Conservation (phyloP, 106 monocot species). For the Apostasia ramifera region DNA sequence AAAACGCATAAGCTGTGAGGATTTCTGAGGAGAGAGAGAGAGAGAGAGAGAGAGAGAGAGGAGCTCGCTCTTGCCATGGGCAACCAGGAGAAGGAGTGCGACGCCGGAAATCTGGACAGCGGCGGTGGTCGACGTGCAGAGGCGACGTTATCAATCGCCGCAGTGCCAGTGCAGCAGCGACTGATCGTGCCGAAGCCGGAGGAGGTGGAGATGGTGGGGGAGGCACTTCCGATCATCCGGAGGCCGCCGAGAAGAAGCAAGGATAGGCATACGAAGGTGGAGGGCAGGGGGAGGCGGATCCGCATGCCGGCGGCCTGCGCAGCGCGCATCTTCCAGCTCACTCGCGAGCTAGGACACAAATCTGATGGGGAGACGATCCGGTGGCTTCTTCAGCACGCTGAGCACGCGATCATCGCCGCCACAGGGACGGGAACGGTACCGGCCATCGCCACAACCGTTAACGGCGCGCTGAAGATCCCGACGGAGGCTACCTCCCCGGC, state of each 20-base stretch:
- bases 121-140: neutral
- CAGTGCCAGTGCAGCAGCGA: slow-evolving; percentile 3
- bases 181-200: slow-evolving; percentile 24
- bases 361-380: slow-evolving; percentile 33
- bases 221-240: slow-evolving; percentile 1
- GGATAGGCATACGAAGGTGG: slow-evolving; percentile 34
- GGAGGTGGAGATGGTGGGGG: slow-evolving; percentile 10
- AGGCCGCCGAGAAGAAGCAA: slow-evolving; percentile 15
- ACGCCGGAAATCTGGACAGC: neutral
- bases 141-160: neutral
- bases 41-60: neutral
- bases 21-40: neutral
- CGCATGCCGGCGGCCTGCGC: slow-evolving; percentile 39
- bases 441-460: slow-evolving; percentile 28
- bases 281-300: slow-evolving; percentile 28
- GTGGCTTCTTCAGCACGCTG: slow-evolving; percentile 30
- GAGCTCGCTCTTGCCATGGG: neutral
- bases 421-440: slow-evolving; percentile 29
- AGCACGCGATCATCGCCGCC: slow-evolving; percentile 32
- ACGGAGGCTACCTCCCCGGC: slow-evolving; percentile 9
- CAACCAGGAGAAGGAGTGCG: neutral
- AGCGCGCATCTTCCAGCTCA: slow-evolving; percentile 31
- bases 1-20: neutral
- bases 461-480: slow-evolving; percentile 24
- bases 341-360: slow-evolving; percentile 30